Evolutionary conservation across 2,329 filamentous ascomycete genomes (phyloP).

Genomic region (Colletotrichum phormii): DNA sequence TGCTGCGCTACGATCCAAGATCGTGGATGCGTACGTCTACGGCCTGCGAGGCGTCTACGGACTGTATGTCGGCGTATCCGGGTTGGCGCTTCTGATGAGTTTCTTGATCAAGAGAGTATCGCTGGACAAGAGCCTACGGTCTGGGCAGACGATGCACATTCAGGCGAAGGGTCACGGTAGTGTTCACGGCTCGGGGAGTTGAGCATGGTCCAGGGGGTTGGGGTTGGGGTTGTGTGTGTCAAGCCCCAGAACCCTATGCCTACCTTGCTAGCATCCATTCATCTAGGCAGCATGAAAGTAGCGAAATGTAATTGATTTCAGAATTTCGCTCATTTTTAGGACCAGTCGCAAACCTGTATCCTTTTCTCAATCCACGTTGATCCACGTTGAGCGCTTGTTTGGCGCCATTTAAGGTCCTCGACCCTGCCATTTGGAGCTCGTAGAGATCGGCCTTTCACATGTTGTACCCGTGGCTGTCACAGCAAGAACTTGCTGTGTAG

Average conservation of each 20-base stretch:
- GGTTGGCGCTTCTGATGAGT: slow-evolving; percentile 1
- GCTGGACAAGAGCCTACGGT: not conserved
- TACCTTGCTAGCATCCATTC: too few relatives aligned
- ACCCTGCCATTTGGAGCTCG: not conserved
- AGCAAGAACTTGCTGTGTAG: not conserved
- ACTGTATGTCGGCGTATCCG: not conserved
- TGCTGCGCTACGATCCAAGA: not conserved
- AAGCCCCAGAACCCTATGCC: too few relatives aligned
- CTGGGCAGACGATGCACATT: not conserved
- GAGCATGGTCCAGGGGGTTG: not conserved
- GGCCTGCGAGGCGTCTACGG: not conserved
- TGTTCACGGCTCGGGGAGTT: not conserved
- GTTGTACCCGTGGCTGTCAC: not conserved
- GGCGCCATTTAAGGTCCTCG: not conserved
- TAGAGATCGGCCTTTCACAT: not conserved
- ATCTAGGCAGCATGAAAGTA: too few relatives aligned
- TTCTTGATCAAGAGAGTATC: not conserved
- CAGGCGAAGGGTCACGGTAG: not conserved
- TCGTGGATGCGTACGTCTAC: slow-evolving; percentile 1
- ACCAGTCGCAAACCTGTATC: too few relatives aligned
- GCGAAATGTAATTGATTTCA: too few relatives aligned
- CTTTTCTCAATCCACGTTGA: not conserved
- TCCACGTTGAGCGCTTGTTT: too few relatives aligned
- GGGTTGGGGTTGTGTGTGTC: too few relatives aligned
- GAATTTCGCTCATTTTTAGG: too few relatives aligned